Conservation (phyloP, 2,329 filamentous ascomycete genomes). For the Curvularia hawaiiensis region DNA sequence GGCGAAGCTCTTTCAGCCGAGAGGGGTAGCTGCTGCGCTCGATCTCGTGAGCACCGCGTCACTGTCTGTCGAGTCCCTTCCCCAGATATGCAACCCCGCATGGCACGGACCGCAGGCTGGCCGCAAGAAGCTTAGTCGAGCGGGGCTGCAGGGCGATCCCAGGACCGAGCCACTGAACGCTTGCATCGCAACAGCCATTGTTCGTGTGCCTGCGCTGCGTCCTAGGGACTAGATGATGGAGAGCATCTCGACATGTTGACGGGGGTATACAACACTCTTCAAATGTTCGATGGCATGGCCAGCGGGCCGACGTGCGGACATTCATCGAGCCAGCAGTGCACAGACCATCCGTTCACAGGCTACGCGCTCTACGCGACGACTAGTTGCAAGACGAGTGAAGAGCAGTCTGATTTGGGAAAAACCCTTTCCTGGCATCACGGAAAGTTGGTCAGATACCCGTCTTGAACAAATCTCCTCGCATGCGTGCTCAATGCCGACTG, state of each 20-base stretch:
- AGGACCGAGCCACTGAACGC: slow-evolving; percentile 16
- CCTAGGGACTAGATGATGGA: neutral
- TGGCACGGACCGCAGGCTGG: slow-evolving; percentile 22
- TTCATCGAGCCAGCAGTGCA: neutral
- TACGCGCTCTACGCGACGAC: neutral
- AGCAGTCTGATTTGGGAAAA: neutral
- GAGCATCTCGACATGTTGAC: neutral
- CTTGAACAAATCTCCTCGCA: neutral
- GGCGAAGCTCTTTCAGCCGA: slow-evolving; percentile 25
- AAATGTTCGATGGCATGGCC: neutral
- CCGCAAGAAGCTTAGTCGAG: slow-evolving; percentile 20
- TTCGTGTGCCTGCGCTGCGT: slow-evolving; percentile 18
- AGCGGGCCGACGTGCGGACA: neutral
- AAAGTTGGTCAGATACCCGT: neutral
- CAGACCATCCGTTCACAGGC: slow-evolving; percentile 12
- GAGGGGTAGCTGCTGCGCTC: slow-evolving; percentile 24
- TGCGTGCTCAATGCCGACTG: neutral
- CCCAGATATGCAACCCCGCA: slow-evolving; percentile 36
- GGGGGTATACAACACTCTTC: neutral
- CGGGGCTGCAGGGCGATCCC: slow-evolving; percentile 25
- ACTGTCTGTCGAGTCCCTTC: slow-evolving; percentile 24
- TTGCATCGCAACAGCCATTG: slow-evolving; percentile 17
- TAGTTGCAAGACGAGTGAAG: neutral
- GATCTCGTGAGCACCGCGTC: slow-evolving; percentile 33
- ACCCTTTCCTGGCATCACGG: neutral